Evolutionary conservation across 1,284 basidiomycete species (phyloP).

Genomic region (Pulchroboletus neoregius): DNA sequence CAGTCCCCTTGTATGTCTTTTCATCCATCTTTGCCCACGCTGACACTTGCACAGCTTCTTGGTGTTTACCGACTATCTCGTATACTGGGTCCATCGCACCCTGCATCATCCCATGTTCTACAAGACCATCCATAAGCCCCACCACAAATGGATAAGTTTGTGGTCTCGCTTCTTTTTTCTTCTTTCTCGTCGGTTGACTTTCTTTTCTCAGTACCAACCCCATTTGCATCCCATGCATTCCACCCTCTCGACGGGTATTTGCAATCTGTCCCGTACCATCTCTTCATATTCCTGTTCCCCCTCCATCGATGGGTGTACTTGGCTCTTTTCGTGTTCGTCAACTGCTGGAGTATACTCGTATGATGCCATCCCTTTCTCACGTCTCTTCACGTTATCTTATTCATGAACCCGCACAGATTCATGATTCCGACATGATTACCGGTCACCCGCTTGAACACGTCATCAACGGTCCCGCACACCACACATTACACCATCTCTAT

Average conservation of each 20-base stretch:
- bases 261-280: slow-evolving; percentile 93
- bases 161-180: slow-evolving; percentile 13
- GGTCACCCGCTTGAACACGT: slow-evolving; percentile 86
- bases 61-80: slow-evolving; percentile 86
- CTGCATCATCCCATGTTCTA: slow-evolving; percentile 87
- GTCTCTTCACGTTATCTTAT: slow-evolving; percentile 7
- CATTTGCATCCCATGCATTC: slow-evolving; percentile 96
- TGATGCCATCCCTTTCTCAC: slow-evolving; percentile 9
- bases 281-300: slow-evolving; percentile 91
- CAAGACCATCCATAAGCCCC: slow-evolving; percentile 91
- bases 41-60: slow-evolving; percentile 57
- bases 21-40: slow-evolving; percentile 1
- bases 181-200: slow-evolving; percentile 5
- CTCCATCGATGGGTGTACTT: slow-evolving; percentile 84
- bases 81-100: slow-evolving; percentile 94
- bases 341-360: slow-evolving; percentile 89
- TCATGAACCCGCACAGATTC: slow-evolving; percentile 57
- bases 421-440: slow-evolving; percentile 99
- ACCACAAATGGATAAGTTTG: slow-evolving; percentile 97
- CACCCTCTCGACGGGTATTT: slow-evolving; percentile 93
- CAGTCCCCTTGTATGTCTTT: slow-evolving; percentile 54
- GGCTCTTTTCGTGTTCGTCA: slow-evolving; percentile 81
- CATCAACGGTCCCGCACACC: slow-evolving; percentile 98
- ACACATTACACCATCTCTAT: slow-evolving; percentile 94
- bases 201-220: slow-evolving; percentile 75